phyloP scores from a whole-genome alignment of 352 stramenopile genomes.

The Phytophthora podocarpi region DNA sequence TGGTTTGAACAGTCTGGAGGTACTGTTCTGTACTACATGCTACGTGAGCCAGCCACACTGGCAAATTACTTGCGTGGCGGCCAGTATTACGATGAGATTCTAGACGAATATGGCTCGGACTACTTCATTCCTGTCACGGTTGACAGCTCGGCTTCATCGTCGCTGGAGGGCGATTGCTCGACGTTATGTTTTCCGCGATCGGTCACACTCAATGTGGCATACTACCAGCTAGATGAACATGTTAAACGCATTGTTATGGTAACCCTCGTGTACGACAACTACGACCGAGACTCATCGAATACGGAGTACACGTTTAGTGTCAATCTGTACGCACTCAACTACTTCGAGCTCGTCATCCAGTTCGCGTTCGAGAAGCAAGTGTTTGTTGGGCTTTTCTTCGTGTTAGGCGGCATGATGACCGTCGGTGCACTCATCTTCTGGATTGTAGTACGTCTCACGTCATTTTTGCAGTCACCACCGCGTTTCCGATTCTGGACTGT shows the following conservation, averaged over 20 bases:
- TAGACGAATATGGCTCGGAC: slow-evolving; percentile 71
- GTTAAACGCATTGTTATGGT: slow-evolving; percentile 94
- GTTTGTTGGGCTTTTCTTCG: slow-evolving; percentile 94
- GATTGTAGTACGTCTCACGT: slow-evolving; percentile 91
- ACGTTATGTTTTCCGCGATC: slow-evolving; percentile 92
- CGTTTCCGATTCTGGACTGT: slow-evolving; percentile 92
- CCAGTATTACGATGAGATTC: slow-evolving; percentile 71
- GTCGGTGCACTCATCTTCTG: slow-evolving; percentile 88
- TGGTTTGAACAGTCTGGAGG: slow-evolving; percentile 95
- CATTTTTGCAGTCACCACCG: slow-evolving; percentile 90
- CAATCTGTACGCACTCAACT: slow-evolving; percentile 93
- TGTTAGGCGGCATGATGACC: slow-evolving; percentile 90
- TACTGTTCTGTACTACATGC: slow-evolving; percentile 91
- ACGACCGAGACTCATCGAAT: slow-evolving; percentile 90
- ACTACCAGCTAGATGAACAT: slow-evolving; percentile 93
- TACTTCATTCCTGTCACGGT: slow-evolving; percentile 95
- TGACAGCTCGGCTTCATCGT: slow-evolving; percentile 76
- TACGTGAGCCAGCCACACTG: slow-evolving; percentile 92
- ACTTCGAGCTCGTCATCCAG: slow-evolving; percentile 95
- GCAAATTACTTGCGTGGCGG: slow-evolving; percentile 86
- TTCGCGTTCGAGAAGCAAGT: slow-evolving; percentile 95
- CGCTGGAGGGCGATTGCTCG: slow-evolving; percentile 89
- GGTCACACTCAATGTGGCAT: slow-evolving; percentile 93
- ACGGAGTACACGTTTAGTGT: slow-evolving; percentile 92
- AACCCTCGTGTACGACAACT: slow-evolving; percentile 91